Percentiles rank a stretch among this genome's conserved stretches.
Conservation (phyloP, 139 green algal species). For the Tetradesmus obliquus region DNA sequence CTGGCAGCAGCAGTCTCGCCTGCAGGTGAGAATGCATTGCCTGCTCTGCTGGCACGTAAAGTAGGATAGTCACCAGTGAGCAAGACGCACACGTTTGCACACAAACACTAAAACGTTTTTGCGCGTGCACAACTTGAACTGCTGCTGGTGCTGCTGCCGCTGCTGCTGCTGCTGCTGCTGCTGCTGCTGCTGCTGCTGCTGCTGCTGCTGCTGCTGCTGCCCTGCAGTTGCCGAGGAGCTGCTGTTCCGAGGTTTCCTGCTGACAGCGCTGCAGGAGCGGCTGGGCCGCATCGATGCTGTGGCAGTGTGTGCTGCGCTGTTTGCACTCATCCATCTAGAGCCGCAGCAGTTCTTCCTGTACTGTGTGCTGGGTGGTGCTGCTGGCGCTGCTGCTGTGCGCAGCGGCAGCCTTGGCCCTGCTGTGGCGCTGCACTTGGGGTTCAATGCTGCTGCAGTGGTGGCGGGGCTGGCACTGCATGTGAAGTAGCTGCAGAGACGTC, state of each 20-base stretch:
- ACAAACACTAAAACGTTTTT: background rate
- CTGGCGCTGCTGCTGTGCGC: conserved; percentile 20
- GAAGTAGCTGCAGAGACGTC: background rate
- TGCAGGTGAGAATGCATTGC: conserved; percentile 5
- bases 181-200: background rate
- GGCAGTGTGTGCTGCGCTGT: conserved; percentile 44
- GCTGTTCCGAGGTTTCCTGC: conserved; percentile 61
- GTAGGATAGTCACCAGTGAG: too few relatives aligned
- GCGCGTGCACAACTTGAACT: background rate
- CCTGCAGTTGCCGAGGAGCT: conserved; percentile 58
- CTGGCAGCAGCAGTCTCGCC: conserved; percentile 21
- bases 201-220: background rate
- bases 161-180: conserved; percentile 3
- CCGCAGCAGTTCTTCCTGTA: conserved; percentile 55
- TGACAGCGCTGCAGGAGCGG: conserved; percentile 49
- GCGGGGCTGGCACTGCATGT: conserved; percentile 36
- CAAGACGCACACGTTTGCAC: too few relatives aligned
- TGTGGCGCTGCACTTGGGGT: conserved; percentile 48
- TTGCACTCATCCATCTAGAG: conserved; percentile 48
- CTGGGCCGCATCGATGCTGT: conserved; percentile 52
- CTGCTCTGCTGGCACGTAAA: too few relatives aligned
- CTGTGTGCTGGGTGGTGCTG: conserved; percentile 44
- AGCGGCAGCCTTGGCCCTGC: conserved; percentile 50
- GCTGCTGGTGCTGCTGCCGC: background rate
- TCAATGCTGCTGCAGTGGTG: conserved; percentile 53